Evolutionary conservation across 2,329 filamentous ascomycete species (phyloP), one percentile per base, ranked within the genome.

Genomic region (Piedraia hortae): DNA sequence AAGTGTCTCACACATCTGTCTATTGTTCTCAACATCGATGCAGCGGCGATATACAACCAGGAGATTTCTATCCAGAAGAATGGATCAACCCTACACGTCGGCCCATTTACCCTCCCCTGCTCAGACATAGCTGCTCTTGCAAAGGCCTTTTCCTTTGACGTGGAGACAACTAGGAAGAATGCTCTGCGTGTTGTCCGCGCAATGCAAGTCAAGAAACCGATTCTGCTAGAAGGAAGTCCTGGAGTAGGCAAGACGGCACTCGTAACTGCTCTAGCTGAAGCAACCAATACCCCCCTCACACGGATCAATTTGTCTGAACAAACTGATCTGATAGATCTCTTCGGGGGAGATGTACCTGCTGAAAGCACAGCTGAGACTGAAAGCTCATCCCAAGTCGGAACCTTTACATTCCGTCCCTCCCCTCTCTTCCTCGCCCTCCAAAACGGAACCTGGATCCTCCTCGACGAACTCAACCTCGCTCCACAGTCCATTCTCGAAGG

Each of bases 391-490:
- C n/a, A n/a, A n/a, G 71, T 78, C 5, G 85, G 85, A 1, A 71
- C 74, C 27, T 97, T 97, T 39, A 70, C 74, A 1, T 97, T 85
- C 85, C 64, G 78, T 33, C 82, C 97, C 42, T 85, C 82, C 0
- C 80, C 85, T 1, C 93, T 97, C 41, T 52, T 97, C 10, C 73
- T 77, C 40, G 85, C 85, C 0, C 93, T 97, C 82, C 85, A 93
- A 41, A 72, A 64, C 26, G 85, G 85, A 13, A 74, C 89, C 34
- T 97, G 85, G 85, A 85, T 97, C 6, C 53, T 97, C 13, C 57
- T 97, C 0, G 85, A 97, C 38, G 85, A 97, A 51, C 97, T 97
- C 85, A 97, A 97, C 37, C 50, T 97, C 30, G 85, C 88, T 1
- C 93, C 82, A 0, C 85, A 97, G 42, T 89, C 82, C 4, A 80